Evolutionary conservation across 345 rosid species (phyloP), one percentile per base, ranked within the genome.

Genomic region (Gossypium ekmanianum): DNA sequence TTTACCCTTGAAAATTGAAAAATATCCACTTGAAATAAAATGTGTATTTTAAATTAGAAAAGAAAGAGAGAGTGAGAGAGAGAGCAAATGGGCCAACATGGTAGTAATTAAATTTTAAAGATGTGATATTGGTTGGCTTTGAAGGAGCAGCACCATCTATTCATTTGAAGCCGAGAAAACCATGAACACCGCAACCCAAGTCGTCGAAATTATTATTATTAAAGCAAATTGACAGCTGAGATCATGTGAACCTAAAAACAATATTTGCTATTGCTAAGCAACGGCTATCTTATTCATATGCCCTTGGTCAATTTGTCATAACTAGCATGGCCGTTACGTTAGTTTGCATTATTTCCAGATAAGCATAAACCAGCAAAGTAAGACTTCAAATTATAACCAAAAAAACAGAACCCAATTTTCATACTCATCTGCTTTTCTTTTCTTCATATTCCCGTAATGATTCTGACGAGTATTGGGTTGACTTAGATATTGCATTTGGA

Each of bases 151-250:
- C 16, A 22, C 1, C 62, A 24, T 20, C 62, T 9, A 57, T 22
- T 22, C 62, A 22, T 57, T 22, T 3, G 10, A 72, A 44, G 45
- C 51, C 71, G 14, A 44, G 78, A 75, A 77, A 77, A 75, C 5
- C 78, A 79, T 79, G 87, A 79, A 72, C 75, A 77, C 81, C 79
- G 78, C 82, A 64, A 67, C 79, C 76, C 82, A 64, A 67, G 48
- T 17, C 22, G 44, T 26, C 3, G 22, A 8, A 26, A 68, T 68
- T 16, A 27, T 70, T 34, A 20, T 43, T 20, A n/a, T 56, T 56
- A 18, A n/a, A 2, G 27, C 44, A 26, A 62, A 62, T 9, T 75
- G 80, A 74, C 80, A 74, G 79, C 81, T 66, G 83, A 77, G 65
- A 65, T 77, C 85, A 77, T 80, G 85, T 80, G 80, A 77, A 76